These are phyloP conservation scores for Encephalitozoon cuniculi DNA, from an alignment of 371 early-diverging fungal species.

Conservation along the genomic window DNA sequence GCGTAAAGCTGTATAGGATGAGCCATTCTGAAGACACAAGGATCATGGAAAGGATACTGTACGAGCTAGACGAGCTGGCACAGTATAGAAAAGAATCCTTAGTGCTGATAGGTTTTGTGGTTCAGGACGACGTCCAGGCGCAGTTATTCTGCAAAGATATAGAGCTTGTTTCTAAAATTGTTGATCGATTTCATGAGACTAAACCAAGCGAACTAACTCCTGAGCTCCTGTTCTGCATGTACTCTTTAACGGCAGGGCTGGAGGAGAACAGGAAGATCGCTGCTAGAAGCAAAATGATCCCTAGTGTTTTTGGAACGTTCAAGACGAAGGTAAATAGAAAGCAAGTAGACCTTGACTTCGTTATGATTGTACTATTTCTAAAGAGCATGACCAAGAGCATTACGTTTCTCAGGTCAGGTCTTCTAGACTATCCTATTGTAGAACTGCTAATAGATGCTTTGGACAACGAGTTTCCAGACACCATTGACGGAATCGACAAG, in stretches of 20 bases:
- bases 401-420: conserved; percentile 2
- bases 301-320: conserved; percentile 4
- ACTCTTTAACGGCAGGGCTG: not conserved
- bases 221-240: conserved; percentile 28
- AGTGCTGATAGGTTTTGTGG: not conserved
- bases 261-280: conserved; percentile 21
- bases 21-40: not conserved
- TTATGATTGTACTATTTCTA: not conserved
- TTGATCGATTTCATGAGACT: not conserved
- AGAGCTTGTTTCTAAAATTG: not conserved
- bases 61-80: not conserved
- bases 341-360: not conserved
- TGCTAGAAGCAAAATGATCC: conserved; percentile 2
- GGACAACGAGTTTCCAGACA: not conserved
- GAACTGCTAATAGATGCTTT: conserved; percentile 2
- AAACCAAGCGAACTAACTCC: conserved; percentile 55
- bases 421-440: conserved; percentile 15
- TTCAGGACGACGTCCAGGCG: not conserved
- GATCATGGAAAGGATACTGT: not conserved
- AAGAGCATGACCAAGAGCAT: conserved; percentile 10
- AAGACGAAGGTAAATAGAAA: not conserved
- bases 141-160: not conserved
- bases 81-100: not conserved
- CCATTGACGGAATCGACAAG: not conserved
- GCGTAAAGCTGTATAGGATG: not conserved